phyloP scores from a whole-genome alignment of 2,329 filamentous ascomycete species.

The Aspergillus texensis region DNA sequence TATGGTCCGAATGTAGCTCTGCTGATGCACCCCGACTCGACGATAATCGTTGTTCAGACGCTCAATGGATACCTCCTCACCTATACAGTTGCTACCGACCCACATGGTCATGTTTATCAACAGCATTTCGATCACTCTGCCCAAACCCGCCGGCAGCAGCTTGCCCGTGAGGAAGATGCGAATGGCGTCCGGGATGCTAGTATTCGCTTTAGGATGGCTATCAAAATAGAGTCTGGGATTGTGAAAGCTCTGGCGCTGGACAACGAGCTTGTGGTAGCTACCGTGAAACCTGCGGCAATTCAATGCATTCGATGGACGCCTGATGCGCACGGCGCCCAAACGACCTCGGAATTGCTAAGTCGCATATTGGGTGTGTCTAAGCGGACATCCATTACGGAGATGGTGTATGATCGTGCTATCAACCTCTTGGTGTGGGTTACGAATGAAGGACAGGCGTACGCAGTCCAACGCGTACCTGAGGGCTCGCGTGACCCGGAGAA shows the following conservation, averaged over 20 bases:
- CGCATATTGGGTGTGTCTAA: slow-evolving; percentile 85
- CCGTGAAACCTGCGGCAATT: slow-evolving; percentile 86
- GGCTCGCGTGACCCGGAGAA: slow-evolving; percentile 47
- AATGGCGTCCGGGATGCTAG: slow-evolving; percentile 82
- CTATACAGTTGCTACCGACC: slow-evolving; percentile 85
- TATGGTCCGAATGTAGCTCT: slow-evolving; percentile 87
- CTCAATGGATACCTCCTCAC: slow-evolving; percentile 86
- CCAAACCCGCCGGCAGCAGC: slow-evolving; percentile 49
- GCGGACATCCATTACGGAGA: slow-evolving; percentile 74
- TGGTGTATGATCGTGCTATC: slow-evolving; percentile 96
- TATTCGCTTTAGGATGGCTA: slow-evolving; percentile 93
- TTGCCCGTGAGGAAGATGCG: slow-evolving; percentile 70
- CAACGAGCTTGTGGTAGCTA: slow-evolving; percentile 89
- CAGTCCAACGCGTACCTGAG: slow-evolving; percentile 71
- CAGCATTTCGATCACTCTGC: slow-evolving; percentile 66
- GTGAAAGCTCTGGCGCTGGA: slow-evolving; percentile 84
- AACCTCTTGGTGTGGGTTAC: slow-evolving; percentile 93
- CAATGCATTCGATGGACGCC: slow-evolving; percentile 96
- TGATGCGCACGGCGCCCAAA: slow-evolving; percentile 79
- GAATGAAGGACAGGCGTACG: slow-evolving; percentile 82
- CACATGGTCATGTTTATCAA: slow-evolving; percentile 80
- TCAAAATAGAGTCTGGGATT: slow-evolving; percentile 96
- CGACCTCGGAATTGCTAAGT: slow-evolving; percentile 84
- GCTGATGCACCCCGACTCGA: slow-evolving; percentile 84
- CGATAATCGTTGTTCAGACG: slow-evolving; percentile 89